Conservation (phyloP, 2,329 filamentous ascomycete genomes). For the Colletotrichum sp. region DNA sequence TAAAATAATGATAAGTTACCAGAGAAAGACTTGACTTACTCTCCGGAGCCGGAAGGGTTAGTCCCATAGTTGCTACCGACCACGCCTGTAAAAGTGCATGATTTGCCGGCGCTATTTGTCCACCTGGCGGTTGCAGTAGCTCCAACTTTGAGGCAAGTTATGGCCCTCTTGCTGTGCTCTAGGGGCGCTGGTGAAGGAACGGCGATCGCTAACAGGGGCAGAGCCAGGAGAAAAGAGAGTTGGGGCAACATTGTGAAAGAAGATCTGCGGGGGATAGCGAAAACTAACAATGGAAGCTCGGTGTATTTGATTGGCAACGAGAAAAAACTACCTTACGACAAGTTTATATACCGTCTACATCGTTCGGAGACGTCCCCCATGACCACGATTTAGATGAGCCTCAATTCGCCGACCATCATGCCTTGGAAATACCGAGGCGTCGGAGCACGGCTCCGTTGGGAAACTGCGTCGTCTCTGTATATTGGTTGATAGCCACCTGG, state of each 20-base stretch:
- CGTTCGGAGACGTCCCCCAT: neutral
- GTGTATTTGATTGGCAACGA: neutral
- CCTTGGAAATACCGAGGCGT: neutral
- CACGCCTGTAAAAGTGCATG: constrained; percentile 45
- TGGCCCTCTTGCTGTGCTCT: constrained; percentile 26
- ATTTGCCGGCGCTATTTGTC: constrained; percentile 45
- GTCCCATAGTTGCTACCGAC: constrained; percentile 54
- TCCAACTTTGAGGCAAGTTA: constrained; percentile 43
- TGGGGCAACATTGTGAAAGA: constrained; percentile 2
- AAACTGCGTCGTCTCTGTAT: neutral
- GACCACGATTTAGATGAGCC: neutral
- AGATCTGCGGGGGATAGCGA: neutral
- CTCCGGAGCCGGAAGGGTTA: constrained; percentile 41
- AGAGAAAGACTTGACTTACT: constrained; percentile 35
- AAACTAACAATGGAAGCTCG: rapidly evolving
- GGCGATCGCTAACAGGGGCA: constrained; percentile 11
- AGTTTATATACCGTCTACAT: neutral
- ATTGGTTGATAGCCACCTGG: neutral
- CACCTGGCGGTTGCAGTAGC: constrained; percentile 48
- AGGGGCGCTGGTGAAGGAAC: constrained; percentile 3
- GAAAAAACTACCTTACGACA: neutral
- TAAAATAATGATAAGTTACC: neutral
- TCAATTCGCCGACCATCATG: constrained; percentile 1
- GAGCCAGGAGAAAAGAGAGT: constrained; percentile 8
- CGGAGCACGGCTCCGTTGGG: constrained; percentile 1